These are phyloP conservation scores for Fusarium dlaminii DNA, from an alignment of 2,329 filamentous ascomycete genomes.

Conservation along the genomic window DNA sequence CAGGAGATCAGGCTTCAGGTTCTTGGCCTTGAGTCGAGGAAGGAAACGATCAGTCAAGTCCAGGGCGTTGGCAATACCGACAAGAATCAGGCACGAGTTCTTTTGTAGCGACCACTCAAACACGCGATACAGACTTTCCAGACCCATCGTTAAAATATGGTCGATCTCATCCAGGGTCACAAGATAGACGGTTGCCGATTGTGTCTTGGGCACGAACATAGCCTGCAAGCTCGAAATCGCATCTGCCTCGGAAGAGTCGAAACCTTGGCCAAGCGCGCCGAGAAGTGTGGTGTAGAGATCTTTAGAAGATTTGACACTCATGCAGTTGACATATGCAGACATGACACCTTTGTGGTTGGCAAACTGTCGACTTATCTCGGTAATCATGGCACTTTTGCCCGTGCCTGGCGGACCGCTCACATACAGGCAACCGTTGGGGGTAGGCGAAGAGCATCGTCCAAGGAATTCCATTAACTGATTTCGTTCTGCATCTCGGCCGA, in stretches of 20 bases:
- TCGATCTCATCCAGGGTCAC: constrained; percentile 96
- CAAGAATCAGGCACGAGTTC: constrained; percentile 80
- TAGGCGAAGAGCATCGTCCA: constrained; percentile 65
- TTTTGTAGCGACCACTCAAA: constrained; percentile 95
- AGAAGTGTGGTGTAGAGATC: constrained; percentile 86
- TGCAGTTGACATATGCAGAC: constrained; percentile 91
- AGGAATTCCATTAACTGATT: constrained; percentile 76
- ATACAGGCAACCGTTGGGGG: constrained; percentile 84
- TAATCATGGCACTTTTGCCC: constrained; percentile 94
- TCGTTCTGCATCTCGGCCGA: constrained; percentile 78
- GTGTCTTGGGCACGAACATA: constrained; percentile 74
- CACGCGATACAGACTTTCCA: constrained; percentile 90
- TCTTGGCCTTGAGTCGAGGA: constrained; percentile 90
- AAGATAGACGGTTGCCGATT: constrained; percentile 71
- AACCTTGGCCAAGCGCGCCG: constrained; percentile 70
- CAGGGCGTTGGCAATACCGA: constrained; percentile 95
- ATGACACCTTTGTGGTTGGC: constrained; percentile 64
- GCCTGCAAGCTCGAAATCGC: constrained; percentile 74
- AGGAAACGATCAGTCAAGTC: constrained; percentile 96
- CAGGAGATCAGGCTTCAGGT: constrained; percentile 87
- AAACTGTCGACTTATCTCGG: constrained; percentile 75
- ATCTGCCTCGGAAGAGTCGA: constrained; percentile 70
- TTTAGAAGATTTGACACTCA: constrained; percentile 89
- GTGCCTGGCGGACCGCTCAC: constrained; percentile 96
- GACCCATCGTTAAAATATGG: constrained; percentile 86